Evolutionary conservation across 345 rosid genomes (phyloP).

Genomic region (Salix udensis): DNA sequence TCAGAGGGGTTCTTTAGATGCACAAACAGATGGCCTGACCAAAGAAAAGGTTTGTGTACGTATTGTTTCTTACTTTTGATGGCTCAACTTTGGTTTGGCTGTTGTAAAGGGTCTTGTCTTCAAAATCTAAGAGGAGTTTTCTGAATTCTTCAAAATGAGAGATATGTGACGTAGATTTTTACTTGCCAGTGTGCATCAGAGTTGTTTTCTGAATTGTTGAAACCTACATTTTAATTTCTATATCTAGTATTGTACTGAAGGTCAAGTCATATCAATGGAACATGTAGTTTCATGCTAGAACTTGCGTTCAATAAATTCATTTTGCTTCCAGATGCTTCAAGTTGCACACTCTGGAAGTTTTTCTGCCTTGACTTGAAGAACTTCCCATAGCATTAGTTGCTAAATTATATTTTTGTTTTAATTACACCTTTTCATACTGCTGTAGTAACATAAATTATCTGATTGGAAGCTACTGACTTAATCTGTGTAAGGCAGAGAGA

Average conservation of each 20-base stretch:
- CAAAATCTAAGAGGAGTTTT: neutral
- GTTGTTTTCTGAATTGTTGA: neutral
- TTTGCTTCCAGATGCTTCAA: neutral
- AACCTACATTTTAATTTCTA: neutral
- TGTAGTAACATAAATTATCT: neutral
- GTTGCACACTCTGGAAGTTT: neutral
- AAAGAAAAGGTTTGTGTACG: constrained; percentile 27
- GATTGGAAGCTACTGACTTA: constrained; percentile 2
- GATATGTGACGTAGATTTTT: neutral
- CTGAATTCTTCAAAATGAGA: neutral
- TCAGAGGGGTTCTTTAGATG: constrained; percentile 16
- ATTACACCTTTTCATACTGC: neutral
- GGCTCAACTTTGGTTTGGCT: neutral
- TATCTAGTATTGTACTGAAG: neutral
- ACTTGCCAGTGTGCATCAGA: neutral
- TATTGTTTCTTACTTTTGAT: neutral
- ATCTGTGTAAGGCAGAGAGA: constrained; percentile 21
- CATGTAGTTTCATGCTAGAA: neutral
- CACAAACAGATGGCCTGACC: constrained; percentile 21
- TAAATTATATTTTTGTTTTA: neutral
- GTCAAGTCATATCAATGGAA: neutral
- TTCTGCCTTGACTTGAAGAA: neutral
- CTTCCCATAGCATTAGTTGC: neutral
- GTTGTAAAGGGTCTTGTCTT: neutral
- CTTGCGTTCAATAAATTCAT: neutral